Percentiles rank a stretch among this genome's conserved stretches.
phyloP scores from a whole-genome alignment of 371 early-diverging fungal species.

The Mycotypha africana region DNA sequence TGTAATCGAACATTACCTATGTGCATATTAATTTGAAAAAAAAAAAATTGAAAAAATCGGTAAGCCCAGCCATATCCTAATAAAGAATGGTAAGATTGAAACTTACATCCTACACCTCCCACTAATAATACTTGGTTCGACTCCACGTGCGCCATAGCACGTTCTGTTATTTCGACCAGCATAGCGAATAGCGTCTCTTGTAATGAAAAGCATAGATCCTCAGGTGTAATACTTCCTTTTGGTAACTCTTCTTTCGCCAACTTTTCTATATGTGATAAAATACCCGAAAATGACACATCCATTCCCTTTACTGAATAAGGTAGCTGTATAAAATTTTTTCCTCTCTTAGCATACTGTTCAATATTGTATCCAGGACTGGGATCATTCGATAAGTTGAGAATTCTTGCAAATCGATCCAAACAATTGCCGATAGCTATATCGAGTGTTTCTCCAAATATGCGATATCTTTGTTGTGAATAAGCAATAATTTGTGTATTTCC shows the following conservation, averaged over 20 bases:
- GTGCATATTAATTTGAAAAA: background rate
- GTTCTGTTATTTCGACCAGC: slow-evolving; percentile 99
- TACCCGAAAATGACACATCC: slow-evolving; percentile 99
- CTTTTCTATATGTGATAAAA: slow-evolving; percentile 87
- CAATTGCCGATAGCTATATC: slow-evolving; percentile 99
- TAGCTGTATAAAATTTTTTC: slow-evolving; percentile 82
- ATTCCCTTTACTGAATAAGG: slow-evolving; percentile 99
- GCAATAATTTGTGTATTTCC: slow-evolving; percentile 99
- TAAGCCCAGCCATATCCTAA: no score
- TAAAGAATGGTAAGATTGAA: slow-evolving; percentile 9
- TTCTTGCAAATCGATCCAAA: slow-evolving; percentile 97
- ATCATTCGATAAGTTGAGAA: slow-evolving; percentile 91
- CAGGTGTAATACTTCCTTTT: slow-evolving; percentile 61
- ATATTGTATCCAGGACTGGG: slow-evolving; percentile 99
- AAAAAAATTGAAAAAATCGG: no score
- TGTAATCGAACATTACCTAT: slow-evolving; percentile 83
- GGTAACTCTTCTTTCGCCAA: slow-evolving; percentile 63
- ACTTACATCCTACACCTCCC: slow-evolving; percentile 97
- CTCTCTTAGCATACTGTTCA: slow-evolving; percentile 94
- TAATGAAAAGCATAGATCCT: slow-evolving; percentile 96
- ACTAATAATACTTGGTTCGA: slow-evolving; percentile 94
- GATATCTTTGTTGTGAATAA: slow-evolving; percentile 89
- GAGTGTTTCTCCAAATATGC: slow-evolving; percentile 99
- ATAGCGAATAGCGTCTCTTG: slow-evolving; percentile 99
- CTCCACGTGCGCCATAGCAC: slow-evolving; percentile 99